These are phyloP conservation scores for Larix kaempferi DNA, from an alignment of 75 land plant genomes.

Conservation along the genomic window DNA sequence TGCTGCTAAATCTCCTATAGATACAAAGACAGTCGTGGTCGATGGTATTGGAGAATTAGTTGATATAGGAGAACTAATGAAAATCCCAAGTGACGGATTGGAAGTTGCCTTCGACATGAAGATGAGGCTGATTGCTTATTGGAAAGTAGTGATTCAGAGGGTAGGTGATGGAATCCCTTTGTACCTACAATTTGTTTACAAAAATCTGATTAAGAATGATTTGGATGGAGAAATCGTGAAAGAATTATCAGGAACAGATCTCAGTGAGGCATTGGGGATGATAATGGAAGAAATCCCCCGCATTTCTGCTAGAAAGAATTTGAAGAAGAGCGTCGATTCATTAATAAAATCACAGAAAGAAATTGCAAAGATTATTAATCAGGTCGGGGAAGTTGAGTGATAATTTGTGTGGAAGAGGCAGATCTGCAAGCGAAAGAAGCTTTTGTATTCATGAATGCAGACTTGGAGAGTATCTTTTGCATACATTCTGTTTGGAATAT, in stretches of 20 bases:
- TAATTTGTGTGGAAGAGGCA: too few relatives aligned
- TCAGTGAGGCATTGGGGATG: slow-evolving; percentile 21
- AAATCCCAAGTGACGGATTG: not conserved
- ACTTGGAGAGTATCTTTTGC: too few relatives aligned
- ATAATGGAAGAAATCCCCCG: slow-evolving; percentile 33
- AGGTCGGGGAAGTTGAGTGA: too few relatives aligned
- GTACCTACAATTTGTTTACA: slow-evolving; percentile 26
- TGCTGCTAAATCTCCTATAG: not conserved
- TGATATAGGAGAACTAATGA: slow-evolving; percentile 21
- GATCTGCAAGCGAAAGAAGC: too few relatives aligned
- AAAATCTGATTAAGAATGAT: slow-evolving; percentile 25
- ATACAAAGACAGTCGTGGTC: not conserved
- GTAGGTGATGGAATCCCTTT: slow-evolving; percentile 42
- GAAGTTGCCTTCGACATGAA: slow-evolving; percentile 44
- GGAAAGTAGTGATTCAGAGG: slow-evolving; percentile 47
- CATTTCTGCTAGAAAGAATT: slow-evolving; percentile 14
- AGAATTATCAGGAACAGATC: slow-evolving; percentile 18
- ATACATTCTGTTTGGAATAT: too few relatives aligned
- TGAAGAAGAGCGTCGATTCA: too few relatives aligned
- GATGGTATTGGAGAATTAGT: slow-evolving; percentile 16
- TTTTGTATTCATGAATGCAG: too few relatives aligned
- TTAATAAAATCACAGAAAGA: too few relatives aligned
- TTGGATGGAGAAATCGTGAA: slow-evolving; percentile 26
- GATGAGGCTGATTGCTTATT: slow-evolving; percentile 39
- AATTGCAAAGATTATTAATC: too few relatives aligned